phyloP scores from a whole-genome alignment of 2,329 filamentous ascomycete genomes.

The Beauveria caledonica region DNA sequence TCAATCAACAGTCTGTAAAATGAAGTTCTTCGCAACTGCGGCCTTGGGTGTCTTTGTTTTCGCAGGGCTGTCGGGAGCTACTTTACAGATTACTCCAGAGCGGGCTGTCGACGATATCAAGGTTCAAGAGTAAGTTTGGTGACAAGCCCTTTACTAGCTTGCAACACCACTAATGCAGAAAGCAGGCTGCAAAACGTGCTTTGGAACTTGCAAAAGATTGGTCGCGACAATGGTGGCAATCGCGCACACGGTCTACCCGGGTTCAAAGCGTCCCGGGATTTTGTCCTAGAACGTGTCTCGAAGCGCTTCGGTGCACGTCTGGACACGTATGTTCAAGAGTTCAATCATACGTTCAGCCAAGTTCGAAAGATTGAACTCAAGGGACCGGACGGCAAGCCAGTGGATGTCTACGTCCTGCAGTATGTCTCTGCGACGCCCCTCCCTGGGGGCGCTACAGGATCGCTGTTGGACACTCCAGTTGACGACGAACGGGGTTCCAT shows the following conservation, averaged over 20 bases:
- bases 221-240: conserved; percentile 46
- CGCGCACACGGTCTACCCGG: conserved; percentile 52
- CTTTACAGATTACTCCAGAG: conserved; percentile 20
- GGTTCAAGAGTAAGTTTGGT: conserved; percentile 21
- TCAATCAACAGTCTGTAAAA: background rate
- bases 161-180: background rate
- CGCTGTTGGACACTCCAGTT: conserved; percentile 27
- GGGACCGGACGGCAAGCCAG: conserved; percentile 26
- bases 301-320: conserved; percentile 32
- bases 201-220: conserved; percentile 46
- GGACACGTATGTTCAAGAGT: conserved; percentile 37
- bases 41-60: background rate
- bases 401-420: conserved; percentile 34
- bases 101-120: conserved; percentile 28
- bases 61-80: background rate
- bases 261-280: conserved; percentile 50
- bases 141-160: background rate
- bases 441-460: conserved; percentile 25
- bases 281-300: conserved; percentile 39
- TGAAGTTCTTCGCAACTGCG: background rate
- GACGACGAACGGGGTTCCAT: conserved; percentile 28
- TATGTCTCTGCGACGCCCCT: conserved; percentile 39
- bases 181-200: conserved; percentile 45
- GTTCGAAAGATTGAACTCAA: conserved; percentile 34
- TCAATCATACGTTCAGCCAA: conserved; percentile 37